Conservation (phyloP, 2,329 filamentous ascomycete species). For the Phyllosticta ampelicida region DNA sequence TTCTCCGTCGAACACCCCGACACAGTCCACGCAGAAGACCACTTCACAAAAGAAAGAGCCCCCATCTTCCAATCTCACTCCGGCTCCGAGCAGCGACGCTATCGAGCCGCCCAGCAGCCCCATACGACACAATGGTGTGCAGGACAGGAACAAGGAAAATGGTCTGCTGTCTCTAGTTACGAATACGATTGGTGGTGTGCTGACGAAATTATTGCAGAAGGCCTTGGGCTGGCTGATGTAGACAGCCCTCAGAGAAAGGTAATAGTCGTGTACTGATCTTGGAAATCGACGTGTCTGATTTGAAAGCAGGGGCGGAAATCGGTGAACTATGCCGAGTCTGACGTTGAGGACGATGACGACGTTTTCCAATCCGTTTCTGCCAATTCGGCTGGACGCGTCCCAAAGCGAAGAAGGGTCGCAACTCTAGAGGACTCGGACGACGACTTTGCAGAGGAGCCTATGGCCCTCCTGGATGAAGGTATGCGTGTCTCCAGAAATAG, state of each 20-base stretch:
- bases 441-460: slow-evolving; percentile 50
- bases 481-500: slow-evolving; percentile 4
- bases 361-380: slow-evolving; percentile 50
- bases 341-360: slow-evolving; percentile 52
- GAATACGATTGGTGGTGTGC: slow-evolving; percentile 28
- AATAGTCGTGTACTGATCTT: slow-evolving; percentile 16
- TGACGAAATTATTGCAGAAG: slow-evolving; percentile 31
- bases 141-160: slow-evolving; percentile 43
- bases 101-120: slow-evolving; percentile 57
- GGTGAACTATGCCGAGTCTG: slow-evolving; percentile 10
- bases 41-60: slow-evolving; percentile 18
- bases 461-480: slow-evolving; percentile 52
- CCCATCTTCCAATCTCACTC: slow-evolving; percentile 46
- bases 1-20: slow-evolving; percentile 20
- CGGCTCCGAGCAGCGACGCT: slow-evolving; percentile 71
- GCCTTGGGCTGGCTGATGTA: slow-evolving; percentile 32
- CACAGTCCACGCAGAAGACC: neutral
- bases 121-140: slow-evolving; percentile 44
- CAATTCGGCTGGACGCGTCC: slow-evolving; percentile 33
- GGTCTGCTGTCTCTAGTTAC: slow-evolving; percentile 32
- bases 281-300: slow-evolving; percentile 9
- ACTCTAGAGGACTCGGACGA: slow-evolving; percentile 55
- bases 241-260: slow-evolving; percentile 78
- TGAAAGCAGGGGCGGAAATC: slow-evolving; percentile 34
- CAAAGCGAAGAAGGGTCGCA: slow-evolving; percentile 48